Percentiles rank a stretch among this genome's conserved stretches.
Evolutionary conservation across 805 yeast species (phyloP).

Genomic region (Metschnikowia corniflorae): DNA sequence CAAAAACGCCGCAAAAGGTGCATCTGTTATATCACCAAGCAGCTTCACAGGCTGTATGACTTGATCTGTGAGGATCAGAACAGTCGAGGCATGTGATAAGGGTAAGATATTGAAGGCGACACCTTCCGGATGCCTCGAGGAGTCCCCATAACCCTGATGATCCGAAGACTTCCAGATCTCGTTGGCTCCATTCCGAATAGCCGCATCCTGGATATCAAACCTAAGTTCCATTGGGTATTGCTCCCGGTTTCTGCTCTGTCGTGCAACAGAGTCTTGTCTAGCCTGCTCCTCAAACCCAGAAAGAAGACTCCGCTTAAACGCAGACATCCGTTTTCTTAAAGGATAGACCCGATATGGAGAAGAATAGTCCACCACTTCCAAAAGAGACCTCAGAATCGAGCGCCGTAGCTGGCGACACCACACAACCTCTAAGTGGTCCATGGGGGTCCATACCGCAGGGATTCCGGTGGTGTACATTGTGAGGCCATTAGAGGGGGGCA

Average conservation of each 20-base stretch:
- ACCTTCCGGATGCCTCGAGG: neutral
- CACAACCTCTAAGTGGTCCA: constrained; percentile 91
- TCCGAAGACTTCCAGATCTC: constrained; percentile 10
- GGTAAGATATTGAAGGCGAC: constrained; percentile 9
- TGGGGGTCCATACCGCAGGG: constrained; percentile 89
- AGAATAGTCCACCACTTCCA: constrained; percentile 54
- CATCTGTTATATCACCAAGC: constrained; percentile 1
- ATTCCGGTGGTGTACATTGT: constrained; percentile 82
- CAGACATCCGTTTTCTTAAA: constrained; percentile 53
- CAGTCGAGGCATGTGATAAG: constrained; percentile 9
- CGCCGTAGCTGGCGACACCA: constrained; percentile 91
- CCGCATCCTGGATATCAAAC: constrained; percentile 12
- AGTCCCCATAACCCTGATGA: neutral
- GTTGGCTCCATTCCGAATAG: constrained; percentile 8
- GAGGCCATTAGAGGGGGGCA: constrained; percentile 76
- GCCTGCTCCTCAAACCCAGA: constrained; percentile 55
- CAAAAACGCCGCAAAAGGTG: constrained; percentile 8
- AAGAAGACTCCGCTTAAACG: constrained; percentile 45
- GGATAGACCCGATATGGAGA: constrained; percentile 49
- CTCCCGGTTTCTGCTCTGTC: neutral
- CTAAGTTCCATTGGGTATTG: constrained; percentile 7
- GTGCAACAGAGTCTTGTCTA: constrained; percentile 20
- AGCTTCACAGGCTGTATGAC: neutral
- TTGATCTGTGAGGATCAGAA: constrained; percentile 13
- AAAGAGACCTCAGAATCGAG: constrained; percentile 53